Evolutionary conservation across 1,139 yeast genomes (phyloP), one percentile per base, ranked within the genome.

Genomic region (Yamadazyma pseudoaaseri): DNA sequence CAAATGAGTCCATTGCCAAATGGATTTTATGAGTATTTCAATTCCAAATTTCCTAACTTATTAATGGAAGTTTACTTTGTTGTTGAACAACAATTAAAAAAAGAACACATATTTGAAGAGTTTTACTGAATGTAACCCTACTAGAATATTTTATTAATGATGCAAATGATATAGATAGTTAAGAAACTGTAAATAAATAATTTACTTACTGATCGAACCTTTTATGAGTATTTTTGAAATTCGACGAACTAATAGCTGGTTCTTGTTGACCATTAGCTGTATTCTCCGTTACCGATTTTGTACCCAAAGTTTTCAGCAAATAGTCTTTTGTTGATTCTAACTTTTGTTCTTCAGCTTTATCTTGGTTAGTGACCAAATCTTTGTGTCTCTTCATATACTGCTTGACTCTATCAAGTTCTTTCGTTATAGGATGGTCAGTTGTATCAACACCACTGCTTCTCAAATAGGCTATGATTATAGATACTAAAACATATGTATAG

Each of bases 11-110:
- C 94, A 0, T 62, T 86, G 20, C 97, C 97, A 0, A 78, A 77
- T 36, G 96, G 95, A 2, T 92, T 86, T 55, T 83, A 87, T 58
- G 60, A 65, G 31, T 92, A 85, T 54, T 92, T 87, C 59, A 77
- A 79, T 31, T 54, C 60, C 21, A 74, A 79, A 51, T 92, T 90
- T 53, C 98, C 99, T 1, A 70, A 73, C 36, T 60, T 92, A 49
- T 62, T 92, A 47, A 78, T 90, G 80, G 81, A 79, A 49, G 75
- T 84, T 14, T 90, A 87, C 59, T 68, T 68, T 42, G 72, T 86
- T 43, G 82, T 86, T 14, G 68, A 68, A 40, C 67, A 69, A 31
- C 69, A 79, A 44, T 59, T 87, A 42, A 62, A 62, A 17, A 68
- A 75, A 17, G 96, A 86, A 48, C 82, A 76, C 43, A 69, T 74